Evolutionary conservation across 768 basidiomycete species (phyloP), one percentile per base, ranked within the genome.

Genomic region (Dioszegia aurantiaca): DNA sequence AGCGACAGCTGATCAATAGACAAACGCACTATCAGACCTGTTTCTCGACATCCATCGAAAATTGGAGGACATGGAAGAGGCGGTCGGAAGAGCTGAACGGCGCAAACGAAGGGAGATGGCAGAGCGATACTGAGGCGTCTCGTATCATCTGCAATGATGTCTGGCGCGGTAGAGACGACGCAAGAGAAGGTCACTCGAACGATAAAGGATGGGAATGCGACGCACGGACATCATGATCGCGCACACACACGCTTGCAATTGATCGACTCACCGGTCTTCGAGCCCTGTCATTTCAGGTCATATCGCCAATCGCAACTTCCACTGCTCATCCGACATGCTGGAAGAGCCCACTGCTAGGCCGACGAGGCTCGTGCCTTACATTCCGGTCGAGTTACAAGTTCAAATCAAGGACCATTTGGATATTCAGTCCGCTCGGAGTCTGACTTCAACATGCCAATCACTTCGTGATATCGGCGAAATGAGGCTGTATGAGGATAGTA

Each of bases 21-120:
- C 68, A 28, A 47, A 27, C 11, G 62, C 70, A 3, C 57, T 60
- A 4, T 73, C 71, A 0, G 71, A 70, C 4, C 48, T 70, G 23
- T 73, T 73, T 45, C 41, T 73, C 10, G 62, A 70, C 11, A 14
- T 73, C 6, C 71, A 70, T 55, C 51, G 62, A 27, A 51, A 63
- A 11, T 30, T 70, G 27, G 66, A 73, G 49, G 44, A 27, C 14
- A 57, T 73, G 47, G 71, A 73, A 47, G 64, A 64, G 30, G 51
- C 48, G 12, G 69, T 73, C 5, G 11, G 53, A 4, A 37, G 42
- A 4, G 27, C 56, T 8, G 71, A 73, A 41, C 48, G 64, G 36
- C 47, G 52, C 48, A 65, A 55, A 55, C 52, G 56, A 26, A 61
- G 56, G 55, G 68, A 70, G 37, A 31, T 62, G 10, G 59, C 60